Evolutionary conservation across 106 monocot species (phyloP).

Genomic region (Dendrobium nobile): DNA sequence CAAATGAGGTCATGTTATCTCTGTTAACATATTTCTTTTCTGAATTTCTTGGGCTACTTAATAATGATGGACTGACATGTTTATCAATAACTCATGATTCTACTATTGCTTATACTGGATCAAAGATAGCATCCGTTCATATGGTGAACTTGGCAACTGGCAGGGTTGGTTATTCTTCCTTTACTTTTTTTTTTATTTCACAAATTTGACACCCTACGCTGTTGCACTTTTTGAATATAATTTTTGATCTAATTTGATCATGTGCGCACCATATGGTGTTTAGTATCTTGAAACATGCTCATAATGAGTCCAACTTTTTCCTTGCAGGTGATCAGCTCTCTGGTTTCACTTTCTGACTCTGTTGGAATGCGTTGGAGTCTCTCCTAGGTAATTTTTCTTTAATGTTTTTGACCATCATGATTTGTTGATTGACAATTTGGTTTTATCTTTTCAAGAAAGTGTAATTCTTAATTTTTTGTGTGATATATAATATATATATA

Average conservation of each 20-base stretch:
- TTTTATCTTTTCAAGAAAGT: too few relatives aligned
- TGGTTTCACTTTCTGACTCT: constrained; percentile 56
- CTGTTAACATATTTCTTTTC: not conserved
- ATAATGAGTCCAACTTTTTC: too few relatives aligned
- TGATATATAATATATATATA: too few relatives aligned
- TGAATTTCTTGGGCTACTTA: constrained; percentile 55
- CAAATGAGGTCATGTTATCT: not conserved
- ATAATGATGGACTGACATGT: constrained; percentile 75
- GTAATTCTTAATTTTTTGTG: too few relatives aligned
- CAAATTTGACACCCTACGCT: not conserved
- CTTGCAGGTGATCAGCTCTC: constrained; percentile 51
- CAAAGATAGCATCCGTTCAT: constrained; percentile 66
- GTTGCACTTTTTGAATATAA: too few relatives aligned
- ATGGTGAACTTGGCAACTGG: constrained; percentile 76
- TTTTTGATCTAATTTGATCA: too few relatives aligned
- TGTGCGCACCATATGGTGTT: too few relatives aligned
- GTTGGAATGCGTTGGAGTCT: constrained; percentile 74
- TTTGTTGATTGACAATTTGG: not conserved
- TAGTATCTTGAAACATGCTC: too few relatives aligned
- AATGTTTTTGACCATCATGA: not conserved
- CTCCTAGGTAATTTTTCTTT: constrained; percentile 40
- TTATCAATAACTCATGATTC: constrained; percentile 77
- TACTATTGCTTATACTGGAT: constrained; percentile 58
- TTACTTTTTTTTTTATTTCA: not conserved
- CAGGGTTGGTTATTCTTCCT: constrained; percentile 33